Percentiles rank a stretch among this genome's conserved stretches.
Evolutionary conservation across 768 basidiomycete genomes (phyloP).

Genomic region (Lyophyllum semitale): DNA sequence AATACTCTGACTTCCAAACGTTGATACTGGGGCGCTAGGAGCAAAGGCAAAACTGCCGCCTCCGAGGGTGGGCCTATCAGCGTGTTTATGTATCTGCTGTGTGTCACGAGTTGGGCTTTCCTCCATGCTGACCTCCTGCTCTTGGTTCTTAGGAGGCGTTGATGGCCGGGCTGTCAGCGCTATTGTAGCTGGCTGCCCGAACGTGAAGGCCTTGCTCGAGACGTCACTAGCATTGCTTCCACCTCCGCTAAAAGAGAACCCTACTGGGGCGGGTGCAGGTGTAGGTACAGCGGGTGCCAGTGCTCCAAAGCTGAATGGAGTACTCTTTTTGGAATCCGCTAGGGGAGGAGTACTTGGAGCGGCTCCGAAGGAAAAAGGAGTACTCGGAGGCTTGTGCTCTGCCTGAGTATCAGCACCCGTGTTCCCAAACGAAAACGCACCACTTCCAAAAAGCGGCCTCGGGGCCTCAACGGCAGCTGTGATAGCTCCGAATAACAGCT

Average conservation of each 20-base stretch:
- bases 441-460: constrained; percentile 43
- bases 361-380: constrained; percentile 8
- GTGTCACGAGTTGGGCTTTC: constrained; percentile 76
- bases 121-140: constrained; percentile 77
- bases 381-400: constrained; percentile 2
- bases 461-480: constrained; percentile 31
- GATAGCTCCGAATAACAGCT: constrained; percentile 33
- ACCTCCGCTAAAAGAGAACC: constrained; percentile 54
- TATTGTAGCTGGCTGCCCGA: constrained; percentile 41
- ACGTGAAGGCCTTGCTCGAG: constrained; percentile 54
- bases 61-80: constrained; percentile 38
- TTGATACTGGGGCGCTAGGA: constrained; percentile 28
- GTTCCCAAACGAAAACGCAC: constrained; percentile 5
- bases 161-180: constrained; percentile 46
- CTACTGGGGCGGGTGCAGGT: constrained; percentile 29
- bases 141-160: constrained; percentile 65
- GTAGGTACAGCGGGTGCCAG: constrained; percentile 24
- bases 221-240: constrained; percentile 41
- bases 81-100: constrained; percentile 42
- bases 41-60: constrained; percentile 51
- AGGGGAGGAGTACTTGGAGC: constrained; percentile 35
- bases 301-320: constrained; percentile 38
- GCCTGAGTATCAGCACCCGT: not conserved
- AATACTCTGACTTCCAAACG: constrained; percentile 31
- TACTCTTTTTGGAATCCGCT: constrained; percentile 32